phyloP scores from a whole-genome alignment of 108 stramenopile genomes.

The Aureococcus anophagefferens region DNA sequence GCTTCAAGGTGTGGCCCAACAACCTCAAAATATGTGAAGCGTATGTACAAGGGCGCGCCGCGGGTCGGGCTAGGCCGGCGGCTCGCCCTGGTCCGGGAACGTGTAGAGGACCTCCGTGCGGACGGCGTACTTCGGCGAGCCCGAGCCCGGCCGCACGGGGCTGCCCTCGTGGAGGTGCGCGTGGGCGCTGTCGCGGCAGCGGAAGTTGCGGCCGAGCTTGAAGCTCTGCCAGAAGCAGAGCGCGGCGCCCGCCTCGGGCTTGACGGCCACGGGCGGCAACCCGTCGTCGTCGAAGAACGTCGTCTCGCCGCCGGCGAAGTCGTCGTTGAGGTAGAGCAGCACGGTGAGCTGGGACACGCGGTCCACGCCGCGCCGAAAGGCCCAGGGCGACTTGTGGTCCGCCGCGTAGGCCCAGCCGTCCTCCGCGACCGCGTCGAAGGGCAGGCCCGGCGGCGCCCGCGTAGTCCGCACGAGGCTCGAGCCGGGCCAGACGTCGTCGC shows the following conservation, averaged over 20 bases:
- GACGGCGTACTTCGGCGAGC: background rate
- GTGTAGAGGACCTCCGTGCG: background rate
- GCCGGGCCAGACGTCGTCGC: background rate
- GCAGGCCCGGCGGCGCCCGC: too few relatives aligned
- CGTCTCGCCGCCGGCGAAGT: slow-evolving; percentile 14
- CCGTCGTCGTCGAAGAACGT: slow-evolving; percentile 5
- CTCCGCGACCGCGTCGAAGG: background rate
- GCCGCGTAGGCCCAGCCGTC: background rate
- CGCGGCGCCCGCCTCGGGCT: background rate
- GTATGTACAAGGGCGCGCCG: too few relatives aligned
- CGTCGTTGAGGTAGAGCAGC: slow-evolving; percentile 13
- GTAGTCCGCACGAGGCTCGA: background rate
- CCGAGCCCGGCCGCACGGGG: background rate
- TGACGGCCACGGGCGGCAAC: background rate
- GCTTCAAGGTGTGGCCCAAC: too few relatives aligned
- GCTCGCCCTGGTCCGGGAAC: background rate
- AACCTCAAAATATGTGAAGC: too few relatives aligned
- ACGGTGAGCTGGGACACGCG: background rate
- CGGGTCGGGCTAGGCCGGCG: too few relatives aligned
- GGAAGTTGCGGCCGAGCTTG: background rate
- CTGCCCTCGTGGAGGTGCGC: background rate
- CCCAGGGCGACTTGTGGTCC: background rate
- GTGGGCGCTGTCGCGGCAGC: background rate
- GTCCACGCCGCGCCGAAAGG: background rate
- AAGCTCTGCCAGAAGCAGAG: background rate